Evolutionary conservation across 345 rosid species (phyloP), one percentile per base, ranked within the genome.

Genomic region (Eucalyptus erythrocorys): DNA sequence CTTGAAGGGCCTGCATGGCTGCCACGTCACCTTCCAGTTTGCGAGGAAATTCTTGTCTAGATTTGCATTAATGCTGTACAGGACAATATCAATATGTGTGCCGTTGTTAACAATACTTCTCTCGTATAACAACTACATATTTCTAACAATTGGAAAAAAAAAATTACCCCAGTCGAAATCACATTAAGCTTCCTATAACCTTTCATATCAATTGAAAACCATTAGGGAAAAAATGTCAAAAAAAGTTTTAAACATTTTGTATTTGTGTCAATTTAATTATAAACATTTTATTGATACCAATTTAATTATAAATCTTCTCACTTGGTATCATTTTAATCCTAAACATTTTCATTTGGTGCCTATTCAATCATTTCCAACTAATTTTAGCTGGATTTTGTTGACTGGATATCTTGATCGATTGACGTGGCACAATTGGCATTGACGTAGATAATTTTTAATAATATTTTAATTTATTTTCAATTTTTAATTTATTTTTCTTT

Each of bases 311-410:
- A 50, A 50, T 0, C 1, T 50, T 50, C 16, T 50, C 1, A 50
- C 1, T 17, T 6, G 1, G 4, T 17, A 2, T 7, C 22, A 17
- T n/a, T n/a, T n/a, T n/a, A n/a, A n/a, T n/a, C n/a, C n/a, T n/a
- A n/a, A n/a, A n/a, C n/a, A n/a, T n/a, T n/a, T n/a, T n/a, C n/a
- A n/a, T n/a, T n/a, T n/a, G n/a, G n/a, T n/a, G n/a, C n/a, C n/a
- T n/a, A 50, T 50, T 17, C 17, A 6, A 4, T 50, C 0, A 0
- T 50, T 50, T 50, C 1, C 0, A 0, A 0, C 0, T 50, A 50
- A 50, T 50, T 50, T 49, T 50, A 50, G 4, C 1, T 50, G 0
- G 2, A 50, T 50, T 6, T 50, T 50, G 55, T 9, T 50, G 17
- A 50, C 0, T 17, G 0, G 53, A 6, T 50, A 1, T 0, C 0